Evolutionary conservation across 2,329 filamentous ascomycete species (phyloP).

Genomic region (Alternaria hordeiaustralica): DNA sequence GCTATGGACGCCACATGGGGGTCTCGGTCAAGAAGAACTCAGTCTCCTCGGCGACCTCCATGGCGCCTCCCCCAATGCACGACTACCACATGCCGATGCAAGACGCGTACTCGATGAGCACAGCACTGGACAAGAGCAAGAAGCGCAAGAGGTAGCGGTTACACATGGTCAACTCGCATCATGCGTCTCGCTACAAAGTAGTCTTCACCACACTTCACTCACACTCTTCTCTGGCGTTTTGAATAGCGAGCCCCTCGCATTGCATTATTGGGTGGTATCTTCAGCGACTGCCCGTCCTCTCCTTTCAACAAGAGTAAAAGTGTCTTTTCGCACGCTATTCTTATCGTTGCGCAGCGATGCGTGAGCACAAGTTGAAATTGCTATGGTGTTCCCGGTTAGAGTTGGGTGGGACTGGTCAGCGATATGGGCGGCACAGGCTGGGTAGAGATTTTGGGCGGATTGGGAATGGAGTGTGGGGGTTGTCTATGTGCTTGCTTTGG

Average conservation of each 20-base stretch:
- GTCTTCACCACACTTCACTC: constrained; percentile 7
- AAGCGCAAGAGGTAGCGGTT: constrained; percentile 68
- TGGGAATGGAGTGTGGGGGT: constrained; percentile 5
- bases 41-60: constrained; percentile 28
- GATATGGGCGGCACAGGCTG: constrained; percentile 9
- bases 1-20: constrained; percentile 78
- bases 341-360: constrained; percentile 4
- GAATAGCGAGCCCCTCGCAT: constrained; percentile 17
- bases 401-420: constrained; percentile 7
- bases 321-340: constrained; percentile 8
- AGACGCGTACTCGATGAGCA: constrained; percentile 22
- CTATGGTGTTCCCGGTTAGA: constrained; percentile 20
- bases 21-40: constrained; percentile 66
- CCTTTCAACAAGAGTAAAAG: constrained; percentile 16
- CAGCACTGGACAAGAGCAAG: constrained; percentile 65
- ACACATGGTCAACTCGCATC: neutral
- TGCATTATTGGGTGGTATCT: constrained; percentile 7
- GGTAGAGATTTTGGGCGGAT: constrained; percentile 8
- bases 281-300: constrained; percentile 13
- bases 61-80: constrained; percentile 45
- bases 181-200: constrained; percentile 12
- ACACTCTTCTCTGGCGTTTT: constrained; percentile 14
- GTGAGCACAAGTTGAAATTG: constrained; percentile 14
- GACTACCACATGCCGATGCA: constrained; percentile 39
- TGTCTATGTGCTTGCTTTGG: constrained; percentile 16